phyloP scores from a whole-genome alignment of 768 basidiomycete species.

The Naganishia vaughanmartiniae region DNA sequence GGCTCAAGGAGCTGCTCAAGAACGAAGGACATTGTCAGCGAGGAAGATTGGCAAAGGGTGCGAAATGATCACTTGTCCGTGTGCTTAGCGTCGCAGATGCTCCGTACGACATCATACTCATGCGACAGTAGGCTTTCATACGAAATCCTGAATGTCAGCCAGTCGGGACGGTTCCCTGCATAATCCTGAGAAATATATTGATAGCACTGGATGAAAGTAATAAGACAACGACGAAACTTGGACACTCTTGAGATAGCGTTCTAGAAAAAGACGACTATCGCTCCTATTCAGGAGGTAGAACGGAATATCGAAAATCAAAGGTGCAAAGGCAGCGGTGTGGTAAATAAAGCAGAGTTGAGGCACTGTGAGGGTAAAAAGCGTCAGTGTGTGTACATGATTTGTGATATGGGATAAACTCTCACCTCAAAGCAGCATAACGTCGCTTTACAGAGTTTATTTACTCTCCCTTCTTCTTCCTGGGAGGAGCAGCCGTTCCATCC shows the following conservation, averaged over 20 bases:
- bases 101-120: background rate
- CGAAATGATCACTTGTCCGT: background rate
- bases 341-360: background rate
- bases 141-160: background rate
- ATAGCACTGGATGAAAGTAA: slow-evolving; percentile 6
- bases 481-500: slow-evolving; percentile 5
- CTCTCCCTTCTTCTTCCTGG: slow-evolving; percentile 5
- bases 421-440: background rate
- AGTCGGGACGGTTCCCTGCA: background rate
- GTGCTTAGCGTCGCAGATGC: background rate
- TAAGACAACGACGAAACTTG: slow-evolving; percentile 15
- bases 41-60: background rate
- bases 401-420: background rate
- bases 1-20: no score
- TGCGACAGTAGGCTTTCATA: no score
- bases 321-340: slow-evolving; percentile 13
- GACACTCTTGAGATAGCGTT: slow-evolving; percentile 14
- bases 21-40: no score
- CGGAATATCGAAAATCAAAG: slow-evolving; percentile 25
- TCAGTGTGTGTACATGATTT: background rate
- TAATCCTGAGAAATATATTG: background rate
- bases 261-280: slow-evolving; percentile 14
- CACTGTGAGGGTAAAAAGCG: background rate
- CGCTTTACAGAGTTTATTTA: background rate
- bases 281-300: slow-evolving; percentile 19